Base-by-base conservation (phyloP, 345 rosid species). In the Bretschneidera sinensis region DNA sequence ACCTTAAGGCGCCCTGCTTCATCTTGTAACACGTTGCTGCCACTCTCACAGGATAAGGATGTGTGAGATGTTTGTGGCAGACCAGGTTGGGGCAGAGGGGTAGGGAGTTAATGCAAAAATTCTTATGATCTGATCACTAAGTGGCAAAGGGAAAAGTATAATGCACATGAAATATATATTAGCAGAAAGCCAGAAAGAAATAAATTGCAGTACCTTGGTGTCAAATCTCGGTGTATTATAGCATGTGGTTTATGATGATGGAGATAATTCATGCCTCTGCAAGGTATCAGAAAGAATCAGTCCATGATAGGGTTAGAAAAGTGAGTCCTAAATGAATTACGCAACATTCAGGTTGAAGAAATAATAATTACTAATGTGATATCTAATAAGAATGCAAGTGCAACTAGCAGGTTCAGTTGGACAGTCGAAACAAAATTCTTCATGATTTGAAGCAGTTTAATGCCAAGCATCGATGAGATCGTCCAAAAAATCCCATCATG, bases 211-310 rank as follows among this genome's bases (percentile, higher is more conserved):
- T 70, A 75, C 90, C 90, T 85, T 16, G 87, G 90, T 0, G 87
- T 85, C 76, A 85, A 72, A 72, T 85, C 90, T 34, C 83, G 76
- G 64, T 81, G 87, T 61, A 85, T 72, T 17, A 78, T 82, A 49
- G 87, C 78, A 63, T 78, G 78, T 6, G 83, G 87, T 60, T 78
- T 85, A 67, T 82, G 90, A 64, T 76, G 81, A 68, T 79, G 87
- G 66, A 85, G 85, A 70, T 85, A 85, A 66, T 85, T 85, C 90
- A 82, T 85, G 55, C 87, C 87, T 66, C 90, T 82, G 74, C 68
- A 79, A 68, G 33, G 34, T 51, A 59, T 10, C 45, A 66, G 31
- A 48, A 53, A 56, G 52, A 17, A 61, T 56, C 23, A 71, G 22
- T n/a, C 9, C 59, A 22, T 16, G 6, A 13, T n/a, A n/a, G n/a